Percentiles rank a stretch among this genome's conserved stretches.
Conservation (phyloP, 768 basidiomycete genomes). For the Mycena leptocephala region DNA sequence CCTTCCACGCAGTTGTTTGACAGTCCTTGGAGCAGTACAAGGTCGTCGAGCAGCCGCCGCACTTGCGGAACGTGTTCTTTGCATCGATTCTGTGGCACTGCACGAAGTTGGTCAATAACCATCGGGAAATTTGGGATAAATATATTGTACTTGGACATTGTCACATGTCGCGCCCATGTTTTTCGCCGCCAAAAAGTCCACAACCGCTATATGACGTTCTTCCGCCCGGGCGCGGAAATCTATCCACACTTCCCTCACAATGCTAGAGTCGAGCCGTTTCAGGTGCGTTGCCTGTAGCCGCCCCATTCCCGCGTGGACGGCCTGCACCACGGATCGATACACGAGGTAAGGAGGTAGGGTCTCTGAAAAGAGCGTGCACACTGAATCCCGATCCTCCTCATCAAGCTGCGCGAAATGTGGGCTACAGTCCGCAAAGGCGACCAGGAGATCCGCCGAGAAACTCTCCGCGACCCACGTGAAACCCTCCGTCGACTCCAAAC, state of each 20-base stretch:
- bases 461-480: slow-evolving; percentile 55
- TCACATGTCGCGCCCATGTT: slow-evolving; percentile 53
- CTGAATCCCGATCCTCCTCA: slow-evolving; percentile 50
- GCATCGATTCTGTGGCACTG: slow-evolving; percentile 55
- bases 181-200: slow-evolving; percentile 46
- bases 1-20: slow-evolving; percentile 54
- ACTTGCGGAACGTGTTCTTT: slow-evolving; percentile 53
- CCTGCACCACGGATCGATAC: slow-evolving; percentile 54
- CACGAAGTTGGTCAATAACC: not conserved
- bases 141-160: slow-evolving; percentile 48
- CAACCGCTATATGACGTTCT: slow-evolving; percentile 43
- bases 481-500: slow-evolving; percentile 55
- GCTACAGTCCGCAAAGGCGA: slow-evolving; percentile 47
- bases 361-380: slow-evolving; percentile 44
- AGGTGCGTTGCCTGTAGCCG: slow-evolving; percentile 40
- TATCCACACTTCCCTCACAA: slow-evolving; percentile 44
- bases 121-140: no score
- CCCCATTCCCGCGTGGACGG: slow-evolving; percentile 46
- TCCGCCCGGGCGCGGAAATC: slow-evolving; percentile 45
- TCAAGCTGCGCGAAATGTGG: slow-evolving; percentile 45
- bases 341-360: slow-evolving; percentile 55
- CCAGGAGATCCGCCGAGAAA: slow-evolving; percentile 50
- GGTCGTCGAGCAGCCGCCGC: slow-evolving; percentile 51
- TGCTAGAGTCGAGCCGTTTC: slow-evolving; percentile 37
- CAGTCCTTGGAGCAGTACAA: slow-evolving; percentile 60